phyloP scores from a whole-genome alignment of 1,284 basidiomycete genomes.

The Sanguinoderma infundibulare region DNA sequence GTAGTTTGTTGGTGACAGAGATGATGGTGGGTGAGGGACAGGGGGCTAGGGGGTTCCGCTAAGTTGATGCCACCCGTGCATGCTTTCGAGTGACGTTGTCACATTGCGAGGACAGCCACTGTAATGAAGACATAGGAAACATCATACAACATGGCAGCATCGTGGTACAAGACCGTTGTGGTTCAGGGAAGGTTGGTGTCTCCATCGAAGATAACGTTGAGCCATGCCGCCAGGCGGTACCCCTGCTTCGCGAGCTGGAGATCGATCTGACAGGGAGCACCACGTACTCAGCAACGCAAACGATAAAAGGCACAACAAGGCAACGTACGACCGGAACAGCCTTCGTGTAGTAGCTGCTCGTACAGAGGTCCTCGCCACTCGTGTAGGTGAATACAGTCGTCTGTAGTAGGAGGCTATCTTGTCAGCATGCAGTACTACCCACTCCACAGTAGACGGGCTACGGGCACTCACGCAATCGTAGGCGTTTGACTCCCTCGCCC shows the following conservation, averaged over 20 bases:
- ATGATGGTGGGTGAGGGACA: too few relatives aligned
- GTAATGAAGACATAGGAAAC: too few relatives aligned
- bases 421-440: background rate
- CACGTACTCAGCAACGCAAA: background rate
- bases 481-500: slow-evolving; percentile 55
- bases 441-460: too few relatives aligned
- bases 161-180: too few relatives aligned
- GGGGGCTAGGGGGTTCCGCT: too few relatives aligned
- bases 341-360: slow-evolving; percentile 48
- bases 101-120: too few relatives aligned
- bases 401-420: slow-evolving; percentile 31
- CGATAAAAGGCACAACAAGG: slow-evolving; percentile 28
- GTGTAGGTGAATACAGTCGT: slow-evolving; percentile 52
- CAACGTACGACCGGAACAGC: slow-evolving; percentile 44
- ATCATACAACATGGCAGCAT: too few relatives aligned
- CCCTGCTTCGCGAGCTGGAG: slow-evolving; percentile 60
- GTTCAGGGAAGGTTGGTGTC: slow-evolving; percentile 24
- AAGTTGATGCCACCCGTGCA: too few relatives aligned
- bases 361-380: slow-evolving; percentile 51
- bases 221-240: slow-evolving; percentile 57
- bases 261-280: slow-evolving; percentile 45
- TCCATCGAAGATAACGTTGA: slow-evolving; percentile 53
- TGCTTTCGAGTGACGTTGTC: too few relatives aligned
- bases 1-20: too few relatives aligned
- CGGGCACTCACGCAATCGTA: slow-evolving; percentile 51